Percentiles rank a stretch among this genome's conserved stretches.
phyloP scores from a whole-genome alignment of 1,284 basidiomycete species.

The Apiotrichum akiyoshidainum region DNA sequence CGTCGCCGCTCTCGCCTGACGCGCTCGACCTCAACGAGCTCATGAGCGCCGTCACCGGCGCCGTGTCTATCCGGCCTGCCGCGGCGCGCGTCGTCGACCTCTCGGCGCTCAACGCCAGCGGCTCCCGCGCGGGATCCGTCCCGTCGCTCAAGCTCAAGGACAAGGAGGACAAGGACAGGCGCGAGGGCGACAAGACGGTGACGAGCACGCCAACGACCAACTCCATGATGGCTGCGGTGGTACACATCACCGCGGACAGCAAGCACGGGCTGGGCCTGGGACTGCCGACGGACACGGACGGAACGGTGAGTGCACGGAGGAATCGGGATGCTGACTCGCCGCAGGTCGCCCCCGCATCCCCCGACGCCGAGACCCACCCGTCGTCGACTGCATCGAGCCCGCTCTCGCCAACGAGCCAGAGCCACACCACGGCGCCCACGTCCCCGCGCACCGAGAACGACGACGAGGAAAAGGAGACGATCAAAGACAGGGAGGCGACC shows the following conservation, averaged over 20 bases:
- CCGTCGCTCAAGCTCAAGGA: background rate
- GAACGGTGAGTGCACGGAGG: too few species aligned
- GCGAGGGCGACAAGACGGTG: too few species aligned
- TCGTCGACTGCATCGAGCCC: background rate
- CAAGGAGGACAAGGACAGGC: background rate
- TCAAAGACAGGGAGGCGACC: too few species aligned
- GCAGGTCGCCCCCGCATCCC: background rate
- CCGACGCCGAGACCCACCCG: background rate
- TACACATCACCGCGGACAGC: too few species aligned
- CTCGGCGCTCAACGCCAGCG: background rate
- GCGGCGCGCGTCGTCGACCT: constrained; percentile 2
- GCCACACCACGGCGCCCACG: background rate
- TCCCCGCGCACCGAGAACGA: background rate
- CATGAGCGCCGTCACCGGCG: constrained; percentile 4
- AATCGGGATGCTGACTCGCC: too few species aligned
- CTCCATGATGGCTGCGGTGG: too few species aligned
- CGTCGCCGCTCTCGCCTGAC: background rate
- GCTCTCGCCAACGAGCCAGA: background rate
- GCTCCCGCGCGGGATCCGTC: background rate
- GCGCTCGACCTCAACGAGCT: constrained; percentile 2
- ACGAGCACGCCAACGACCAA: too few species aligned
- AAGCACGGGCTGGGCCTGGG: too few species aligned
- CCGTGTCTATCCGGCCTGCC: constrained; percentile 1
- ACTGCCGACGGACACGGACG: too few species aligned
- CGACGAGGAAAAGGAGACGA: too few species aligned